Base-by-base conservation (phyloP, 352 stramenopile species). In the Phytophthora hibernalis region DNA sequence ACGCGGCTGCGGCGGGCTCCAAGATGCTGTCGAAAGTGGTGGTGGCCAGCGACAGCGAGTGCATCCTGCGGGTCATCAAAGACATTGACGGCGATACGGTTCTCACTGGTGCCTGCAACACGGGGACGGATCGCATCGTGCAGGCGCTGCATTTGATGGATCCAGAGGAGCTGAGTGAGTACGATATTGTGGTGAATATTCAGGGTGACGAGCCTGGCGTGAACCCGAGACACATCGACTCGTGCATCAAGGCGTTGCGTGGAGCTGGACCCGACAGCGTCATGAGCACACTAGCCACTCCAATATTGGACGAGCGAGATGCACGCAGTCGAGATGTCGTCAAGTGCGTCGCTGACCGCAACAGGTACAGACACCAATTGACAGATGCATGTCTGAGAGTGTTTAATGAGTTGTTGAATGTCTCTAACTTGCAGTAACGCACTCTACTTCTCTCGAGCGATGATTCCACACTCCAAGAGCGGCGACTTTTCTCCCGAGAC, bases 131-230 rank as follows among this genome's bases (percentile, higher is more conserved):
- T 61, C 85, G 88, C 30, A 80, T 95, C 26, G 76, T 95, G 42
- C 76, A 93, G 31, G 87, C 74, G 28, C 68, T 93, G 28, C 69
- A 64, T 11, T 35, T 65, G 18, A 72, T 93, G 59, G 68, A 76
- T 11, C 30, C 65, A 6, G 24, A 52, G 12, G 75, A 91, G 31
- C 45, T 93, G 15, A 70, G 52, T 28, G 47, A 76, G 45, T 90
- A 91, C 60, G 87, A 96, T 35, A 65, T 94, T 44, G 72, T 96
- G 11, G 84, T 95, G 22, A 96, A 96, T 51, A 84, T 96, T 47
- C 87, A 95, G 56, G 87, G 89, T 35, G 89, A 96, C 51, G 89
- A 96, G 61, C 87, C 87, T 3, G 83, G 83, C 20, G 83, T 96
- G 49, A 83, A 96, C 50, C 83, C 89, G 28, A 74, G 50, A 53